Conservation (phyloP, 2,329 filamentous ascomycete species). For the Apiospora marii region DNA sequence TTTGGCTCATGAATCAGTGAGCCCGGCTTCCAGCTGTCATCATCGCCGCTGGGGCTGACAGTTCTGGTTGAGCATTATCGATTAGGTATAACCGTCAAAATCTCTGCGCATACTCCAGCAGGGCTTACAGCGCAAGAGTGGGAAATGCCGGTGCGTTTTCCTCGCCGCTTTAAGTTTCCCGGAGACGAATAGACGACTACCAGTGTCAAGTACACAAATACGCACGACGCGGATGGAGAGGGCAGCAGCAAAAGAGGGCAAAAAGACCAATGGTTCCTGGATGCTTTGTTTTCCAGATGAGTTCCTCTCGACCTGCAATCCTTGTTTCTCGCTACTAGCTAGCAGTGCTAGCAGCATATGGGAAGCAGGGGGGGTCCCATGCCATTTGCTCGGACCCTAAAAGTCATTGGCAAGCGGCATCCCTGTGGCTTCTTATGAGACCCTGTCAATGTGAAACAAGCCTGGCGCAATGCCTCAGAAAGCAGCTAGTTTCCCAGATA, state of each 20-base stretch:
- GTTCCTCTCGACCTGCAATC: conserved; percentile 9
- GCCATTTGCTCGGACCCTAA: conserved; percentile 20
- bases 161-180: not conserved
- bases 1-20: conserved; percentile 17
- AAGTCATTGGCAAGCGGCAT: conserved; percentile 26
- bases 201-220: conserved; percentile 14
- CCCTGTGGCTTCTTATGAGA: conserved; percentile 37
- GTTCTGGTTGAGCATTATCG: conserved; percentile 10
- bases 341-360: not conserved
- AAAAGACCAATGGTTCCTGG: conserved; percentile 20
- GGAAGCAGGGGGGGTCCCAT: conserved; percentile 11
- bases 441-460: conserved; percentile 56
- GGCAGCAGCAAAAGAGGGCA: not conserved
- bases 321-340: conserved; percentile 16
- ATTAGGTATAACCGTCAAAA: conserved; percentile 10
- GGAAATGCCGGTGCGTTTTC: conserved; percentile 1
- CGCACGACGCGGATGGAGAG: not conserved
- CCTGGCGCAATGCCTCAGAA: conserved; percentile 60
- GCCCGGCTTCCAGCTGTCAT: conserved; percentile 2
- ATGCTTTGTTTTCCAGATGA: conserved; percentile 24
- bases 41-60: not conserved
- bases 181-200: not conserved
- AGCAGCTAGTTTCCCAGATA: conserved; percentile 44
- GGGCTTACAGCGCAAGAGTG: not conserved
- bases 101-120: conserved; percentile 2